A percentile compares a stretch with the other conserved stretches of the same genome.
Conservation (phyloP, 345 rosid species). For the Aethionema arabicum region DNA sequence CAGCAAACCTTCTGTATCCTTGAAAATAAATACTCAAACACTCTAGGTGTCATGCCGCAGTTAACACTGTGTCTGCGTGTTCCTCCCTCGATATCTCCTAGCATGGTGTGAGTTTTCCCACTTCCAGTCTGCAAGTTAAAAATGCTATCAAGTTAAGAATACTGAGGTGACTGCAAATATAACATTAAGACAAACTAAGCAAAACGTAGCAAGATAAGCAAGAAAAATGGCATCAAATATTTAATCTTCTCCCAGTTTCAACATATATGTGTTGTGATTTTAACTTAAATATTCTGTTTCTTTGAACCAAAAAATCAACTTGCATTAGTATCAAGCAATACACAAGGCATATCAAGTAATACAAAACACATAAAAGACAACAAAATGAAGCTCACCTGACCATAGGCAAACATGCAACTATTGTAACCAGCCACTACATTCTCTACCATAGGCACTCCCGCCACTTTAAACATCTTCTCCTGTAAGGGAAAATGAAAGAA, state of each 20-base stretch:
- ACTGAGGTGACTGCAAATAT: neutral
- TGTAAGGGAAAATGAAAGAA: constrained; percentile 31
- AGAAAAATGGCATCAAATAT: too few species aligned
- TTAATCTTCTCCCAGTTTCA: too few species aligned
- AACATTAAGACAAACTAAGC: neutral
- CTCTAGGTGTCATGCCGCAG: constrained; percentile 97
- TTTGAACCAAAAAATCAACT: too few species aligned
- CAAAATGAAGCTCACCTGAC: constrained; percentile 59
- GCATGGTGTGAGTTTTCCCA: constrained; percentile 99
- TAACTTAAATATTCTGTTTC: too few species aligned
- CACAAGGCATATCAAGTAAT: too few species aligned
- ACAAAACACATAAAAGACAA: neutral
- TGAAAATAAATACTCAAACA: constrained; percentile 83
- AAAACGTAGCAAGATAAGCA: too few species aligned
- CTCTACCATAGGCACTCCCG: constrained; percentile 97
- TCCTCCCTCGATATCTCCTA: constrained; percentile 97
- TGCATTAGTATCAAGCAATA: too few species aligned
- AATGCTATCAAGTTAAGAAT: constrained; percentile 17
- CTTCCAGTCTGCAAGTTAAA: constrained; percentile 78
- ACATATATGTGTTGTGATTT: too few species aligned
- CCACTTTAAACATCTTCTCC: constrained; percentile 88
- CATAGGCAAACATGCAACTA: constrained; percentile 99
- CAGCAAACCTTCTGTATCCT: constrained; percentile 83
- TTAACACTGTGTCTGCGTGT: constrained; percentile 91
- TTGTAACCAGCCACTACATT: constrained; percentile 95